Evolutionary conservation across 441 rosid genomes (phyloP), one percentile per base, ranked within the genome.

Genomic region (Euphorbia celastroides): DNA sequence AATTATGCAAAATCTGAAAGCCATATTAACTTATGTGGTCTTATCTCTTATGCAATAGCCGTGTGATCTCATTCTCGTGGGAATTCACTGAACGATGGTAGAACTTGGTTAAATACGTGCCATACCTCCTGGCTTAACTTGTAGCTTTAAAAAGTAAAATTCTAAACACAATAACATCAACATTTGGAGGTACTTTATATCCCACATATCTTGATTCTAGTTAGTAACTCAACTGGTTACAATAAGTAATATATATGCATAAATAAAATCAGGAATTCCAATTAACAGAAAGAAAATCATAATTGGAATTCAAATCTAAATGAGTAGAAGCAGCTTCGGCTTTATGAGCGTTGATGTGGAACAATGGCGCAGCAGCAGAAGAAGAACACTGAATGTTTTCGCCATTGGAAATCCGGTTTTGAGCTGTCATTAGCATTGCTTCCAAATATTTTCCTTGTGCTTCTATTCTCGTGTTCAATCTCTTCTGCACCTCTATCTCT

Each of bases 401-500:
- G 52, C 75, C 63, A 19, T 80, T 16, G 44, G 86, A 72, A 22
- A 87, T 69, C 59, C 80, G 81, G 67, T 79, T 89, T 48, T 89
- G 92, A 6, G 98, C 98, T 78, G 87, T 93, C 76, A 88, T 96
- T 0, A 93, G 81, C 70, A 90, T 81, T 2, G 85, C 67, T 65
- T 88, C 92, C 32, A 93, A 68, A 78, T 90, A 93, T 74, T 81
- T 88, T 31, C 93, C 84, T 66, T 93, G 97, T 11, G 93, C 82
- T 76, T 93, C 96, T 12, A 90, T 90, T 75, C 94, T 82, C 63
- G 87, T 79, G 58, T 87, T 90, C 46, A 93, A 82, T 23, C 78
- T 82, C 42, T 81, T 75, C 70, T 88, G 94, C 41, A 92, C 98
- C 97, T 90, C 93, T 17, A 87, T 85, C 38, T 93, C 92, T 75